phyloP scores from a whole-genome alignment of 768 basidiomycete genomes.

The Leucocoprinus leucothites region DNA sequence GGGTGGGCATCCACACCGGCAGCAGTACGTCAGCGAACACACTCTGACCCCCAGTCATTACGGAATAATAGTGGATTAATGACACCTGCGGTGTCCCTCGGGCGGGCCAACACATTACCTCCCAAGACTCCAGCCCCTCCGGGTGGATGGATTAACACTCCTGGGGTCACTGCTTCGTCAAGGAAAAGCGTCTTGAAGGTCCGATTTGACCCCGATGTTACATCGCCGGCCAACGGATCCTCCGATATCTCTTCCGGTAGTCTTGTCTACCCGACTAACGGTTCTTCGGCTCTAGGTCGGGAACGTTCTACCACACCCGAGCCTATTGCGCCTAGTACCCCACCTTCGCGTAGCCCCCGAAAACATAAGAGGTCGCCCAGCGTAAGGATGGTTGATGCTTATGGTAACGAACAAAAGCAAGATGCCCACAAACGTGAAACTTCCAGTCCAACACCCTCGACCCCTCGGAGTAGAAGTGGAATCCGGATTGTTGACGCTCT shows the following conservation, averaged over 20 bases:
- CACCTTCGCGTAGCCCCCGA: constrained; percentile 24
- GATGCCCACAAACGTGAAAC: constrained; percentile 7
- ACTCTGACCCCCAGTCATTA: constrained; percentile 20
- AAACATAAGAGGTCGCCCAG: constrained; percentile 36
- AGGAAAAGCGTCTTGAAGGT: constrained; percentile 67
- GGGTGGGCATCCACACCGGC: constrained; percentile 33
- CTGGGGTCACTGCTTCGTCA: constrained; percentile 26
- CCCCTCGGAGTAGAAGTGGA: constrained; percentile 31
- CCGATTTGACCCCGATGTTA: constrained; percentile 57
- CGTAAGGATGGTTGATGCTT: constrained; percentile 71
- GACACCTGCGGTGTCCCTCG: constrained; percentile 50
- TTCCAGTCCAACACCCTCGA: constrained; percentile 12
- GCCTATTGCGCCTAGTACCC: constrained; percentile 10
- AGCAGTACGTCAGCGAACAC: constrained; percentile 6
- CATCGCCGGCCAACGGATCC: constrained; percentile 12
- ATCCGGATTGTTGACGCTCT: constrained; percentile 69
- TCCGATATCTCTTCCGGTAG: constrained; percentile 16
- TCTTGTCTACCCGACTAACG: constrained; percentile 12
- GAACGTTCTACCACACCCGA: constrained; percentile 18
- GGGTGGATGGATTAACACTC: constrained; percentile 65
- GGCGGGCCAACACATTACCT: constrained; percentile 43
- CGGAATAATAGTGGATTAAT: constrained; percentile 30
- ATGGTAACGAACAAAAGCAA: constrained; percentile 46
- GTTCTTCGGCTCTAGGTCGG: constrained; percentile 18
- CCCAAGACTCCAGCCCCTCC: constrained; percentile 64